These are phyloP conservation scores for Theileria orientalis DNA, from an alignment of 169 alveolate species.

Conservation along the genomic window DNA sequence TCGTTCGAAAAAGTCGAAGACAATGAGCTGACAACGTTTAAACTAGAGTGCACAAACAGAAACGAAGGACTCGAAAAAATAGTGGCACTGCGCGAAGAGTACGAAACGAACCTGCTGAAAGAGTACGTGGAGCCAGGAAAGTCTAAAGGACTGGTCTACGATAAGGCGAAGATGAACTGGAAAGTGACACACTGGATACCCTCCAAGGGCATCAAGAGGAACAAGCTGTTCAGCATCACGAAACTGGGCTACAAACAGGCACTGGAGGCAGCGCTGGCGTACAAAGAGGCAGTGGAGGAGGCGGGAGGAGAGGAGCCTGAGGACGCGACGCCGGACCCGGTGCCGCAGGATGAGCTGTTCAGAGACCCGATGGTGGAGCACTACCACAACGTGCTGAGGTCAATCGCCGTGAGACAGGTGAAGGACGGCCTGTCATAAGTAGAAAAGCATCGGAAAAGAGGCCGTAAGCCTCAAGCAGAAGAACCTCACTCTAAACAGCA, in stretches of 20 bases:
- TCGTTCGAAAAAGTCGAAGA: constrained; percentile 44
- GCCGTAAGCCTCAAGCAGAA: no score
- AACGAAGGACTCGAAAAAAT: constrained; percentile 5
- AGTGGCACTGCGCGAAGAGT: constrained; percentile 20
- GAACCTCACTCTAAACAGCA: no score
- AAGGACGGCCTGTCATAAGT: constrained; percentile 17
- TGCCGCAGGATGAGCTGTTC: constrained; percentile 21
- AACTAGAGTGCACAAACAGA: background rate
- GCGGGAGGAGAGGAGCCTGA: constrained; percentile 62
- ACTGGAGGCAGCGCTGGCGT: constrained; percentile 42
- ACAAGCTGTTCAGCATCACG: constrained; percentile 62
- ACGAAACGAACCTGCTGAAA: constrained; percentile 31
- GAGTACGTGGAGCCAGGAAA: constrained; percentile 41
- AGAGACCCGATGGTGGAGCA: constrained; percentile 42
- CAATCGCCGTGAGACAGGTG: constrained; percentile 28
- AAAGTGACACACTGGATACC: constrained; percentile 67
- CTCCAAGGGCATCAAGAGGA: constrained; percentile 54
- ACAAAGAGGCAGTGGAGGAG: constrained; percentile 34
- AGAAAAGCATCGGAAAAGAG: no score
- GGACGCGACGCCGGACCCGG: constrained; percentile 18
- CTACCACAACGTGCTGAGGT: constrained; percentile 36
- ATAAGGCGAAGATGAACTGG: constrained; percentile 62
- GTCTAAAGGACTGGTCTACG: constrained; percentile 50
- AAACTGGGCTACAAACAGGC: constrained; percentile 69
- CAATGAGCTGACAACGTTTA: constrained; percentile 1